phyloP scores from a whole-genome alignment of 371 early-diverging fungal species.

The Mucor sp. region DNA sequence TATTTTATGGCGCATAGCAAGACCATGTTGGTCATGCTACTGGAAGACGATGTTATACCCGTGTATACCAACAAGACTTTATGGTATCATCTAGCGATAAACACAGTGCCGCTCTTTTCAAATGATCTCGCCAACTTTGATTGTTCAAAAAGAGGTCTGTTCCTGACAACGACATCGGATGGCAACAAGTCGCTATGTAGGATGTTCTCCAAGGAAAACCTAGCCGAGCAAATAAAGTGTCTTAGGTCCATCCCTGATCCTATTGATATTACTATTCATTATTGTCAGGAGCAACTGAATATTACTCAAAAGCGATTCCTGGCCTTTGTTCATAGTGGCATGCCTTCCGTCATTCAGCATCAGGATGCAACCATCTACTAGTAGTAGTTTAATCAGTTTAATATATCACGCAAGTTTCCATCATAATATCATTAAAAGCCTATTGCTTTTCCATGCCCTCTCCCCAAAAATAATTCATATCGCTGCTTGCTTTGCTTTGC shows the following conservation, averaged over 20 bases:
- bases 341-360: constrained; percentile 10
- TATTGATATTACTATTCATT: constrained; percentile 7
- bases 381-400: neutral
- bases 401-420: neutral
- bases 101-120: constrained; percentile 6
- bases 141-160: constrained; percentile 10
- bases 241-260: constrained; percentile 1
- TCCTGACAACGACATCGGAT: neutral
- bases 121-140: constrained; percentile 15
- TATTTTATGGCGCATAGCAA: neutral
- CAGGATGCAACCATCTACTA: neutral
- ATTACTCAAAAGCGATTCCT: constrained; percentile 14
- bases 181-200: constrained; percentile 15
- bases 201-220: constrained; percentile 10
- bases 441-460: neutral
- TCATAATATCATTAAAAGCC: neutral
- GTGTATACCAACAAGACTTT: constrained; percentile 6
- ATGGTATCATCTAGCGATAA: constrained; percentile 6
- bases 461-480: too few species aligned
- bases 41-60: constrained; percentile 12
- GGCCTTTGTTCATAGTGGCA: constrained; percentile 7
- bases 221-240: constrained; percentile 7
- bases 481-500: too few species aligned
- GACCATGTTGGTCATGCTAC: constrained; percentile 9
- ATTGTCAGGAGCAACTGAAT: constrained; percentile 10